Evolutionary conservation across 495 filamentous ascomycete species (phyloP).

Genomic region (Staphylotrichum longicolle): DNA sequence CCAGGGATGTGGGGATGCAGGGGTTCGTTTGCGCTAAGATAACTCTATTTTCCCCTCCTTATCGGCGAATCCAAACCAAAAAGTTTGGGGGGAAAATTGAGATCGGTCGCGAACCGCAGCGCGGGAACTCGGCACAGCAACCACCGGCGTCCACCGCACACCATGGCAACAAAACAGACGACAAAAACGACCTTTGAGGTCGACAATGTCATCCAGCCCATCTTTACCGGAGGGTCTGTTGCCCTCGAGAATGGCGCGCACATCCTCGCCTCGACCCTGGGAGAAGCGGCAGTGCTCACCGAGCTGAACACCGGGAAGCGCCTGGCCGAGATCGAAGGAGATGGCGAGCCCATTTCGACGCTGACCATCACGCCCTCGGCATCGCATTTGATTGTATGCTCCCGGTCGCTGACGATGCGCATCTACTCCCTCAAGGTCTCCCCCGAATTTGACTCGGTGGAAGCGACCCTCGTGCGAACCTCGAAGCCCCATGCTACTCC

Average conservation of each 20-base stretch:
- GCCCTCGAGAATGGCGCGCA: constrained; percentile 77
- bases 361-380: constrained; percentile 82
- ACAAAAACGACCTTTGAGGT: constrained; percentile 84
- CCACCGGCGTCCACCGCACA: constrained; percentile 1
- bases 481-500: constrained; percentile 89
- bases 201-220: constrained; percentile 76
- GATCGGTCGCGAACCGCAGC: constrained; percentile 3
- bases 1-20: constrained; percentile 3
- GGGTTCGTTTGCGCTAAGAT: constrained; percentile 35
- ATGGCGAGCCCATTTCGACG: constrained; percentile 88
- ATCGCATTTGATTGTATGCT: constrained; percentile 85
- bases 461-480: constrained; percentile 67
- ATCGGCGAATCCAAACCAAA: constrained; percentile 26
- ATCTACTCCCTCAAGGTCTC: constrained; percentile 72
- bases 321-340: constrained; percentile 85
- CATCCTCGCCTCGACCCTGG: constrained; percentile 80
- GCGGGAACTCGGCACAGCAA: constrained; percentile 12
- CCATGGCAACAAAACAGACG: constrained; percentile 51
- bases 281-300: constrained; percentile 85
- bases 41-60: constrained; percentile 38
- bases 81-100: constrained; percentile 26
- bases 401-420: constrained; percentile 88
- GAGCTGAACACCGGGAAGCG: constrained; percentile 79
- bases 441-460: constrained; percentile 54
- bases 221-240: constrained; percentile 88